Base-by-base conservation (phyloP, 768 basidiomycete species). In the Collybiopsis confluens region DNA sequence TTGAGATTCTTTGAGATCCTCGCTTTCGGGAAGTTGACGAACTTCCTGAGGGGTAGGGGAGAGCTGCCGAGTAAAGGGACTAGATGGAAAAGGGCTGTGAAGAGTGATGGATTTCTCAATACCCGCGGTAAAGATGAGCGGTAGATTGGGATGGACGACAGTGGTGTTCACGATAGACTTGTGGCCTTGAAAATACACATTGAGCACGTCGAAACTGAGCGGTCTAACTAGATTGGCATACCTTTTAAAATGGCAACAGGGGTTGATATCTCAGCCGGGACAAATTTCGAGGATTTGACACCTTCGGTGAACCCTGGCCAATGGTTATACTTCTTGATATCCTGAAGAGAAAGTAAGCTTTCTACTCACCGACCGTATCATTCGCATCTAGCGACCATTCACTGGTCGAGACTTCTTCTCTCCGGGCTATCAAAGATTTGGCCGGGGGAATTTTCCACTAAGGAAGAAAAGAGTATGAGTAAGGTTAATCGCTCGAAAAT, bases 131-230 rank as follows among this genome's bases (percentile, higher is more conserved):
- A 80, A 76, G 27, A 90, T 70, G 52, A 85, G 77, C 3, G 86
- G 77, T 38, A 85, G 72, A 20, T 78, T 72, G 1, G 91, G 90
- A 62, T 92, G 91, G 54, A 90, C 81, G 23, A 87, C 67, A 2
- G 80, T 73, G 0, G 82, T 79, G 62, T 92, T 93, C 42, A 92
- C 82, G 49, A 93, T 89, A 1, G 89, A 90, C 37, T 77, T 70
- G 63, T 92, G 89, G 3, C 88, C 87, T 83, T 51, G 52, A 33
- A 26, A 51, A 41, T 51, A 52, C 10, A 38, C 54, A 21, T n/a
- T n/a, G n/a, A n/a, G n/a, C n/a, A n/a, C n/a, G n/a, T n/a, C n/a
- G n/a, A n/a, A n/a, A n/a, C 41, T 42, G 40, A n/a, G 1, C 42
- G n/a, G 16, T 3, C 9, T 55, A 18, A 15, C 21, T 20, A 47